Evolutionary conservation across 2,329 filamentous ascomycete species (phyloP).

Genomic region (Ploettnerulaceae sp.): DNA sequence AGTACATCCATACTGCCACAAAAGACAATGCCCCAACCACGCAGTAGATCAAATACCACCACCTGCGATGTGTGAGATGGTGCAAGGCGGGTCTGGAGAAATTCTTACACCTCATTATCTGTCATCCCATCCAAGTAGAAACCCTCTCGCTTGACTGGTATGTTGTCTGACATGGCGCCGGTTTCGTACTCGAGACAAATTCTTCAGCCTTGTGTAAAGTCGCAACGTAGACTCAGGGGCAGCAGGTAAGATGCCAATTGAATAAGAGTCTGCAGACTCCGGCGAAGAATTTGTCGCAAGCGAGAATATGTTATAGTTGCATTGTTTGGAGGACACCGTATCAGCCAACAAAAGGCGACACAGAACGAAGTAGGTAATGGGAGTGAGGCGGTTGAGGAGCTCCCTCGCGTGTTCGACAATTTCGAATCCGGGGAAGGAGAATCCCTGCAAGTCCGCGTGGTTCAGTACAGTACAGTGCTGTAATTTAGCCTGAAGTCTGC

Average conservation of each 20-base stretch:
- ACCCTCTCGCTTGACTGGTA: background rate
- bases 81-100: background rate
- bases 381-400: background rate
- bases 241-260: background rate
- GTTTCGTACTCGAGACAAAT: background rate
- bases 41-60: slow-evolving; percentile 17
- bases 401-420: slow-evolving; percentile 13
- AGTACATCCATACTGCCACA: slow-evolving; percentile 25
- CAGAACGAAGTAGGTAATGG: background rate
- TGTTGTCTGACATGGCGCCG: slow-evolving; percentile 1
- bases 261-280: background rate
- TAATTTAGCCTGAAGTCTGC: slow-evolving; percentile 18
- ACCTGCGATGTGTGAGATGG: slow-evolving; percentile 19
- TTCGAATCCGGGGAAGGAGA: slow-evolving; percentile 23
- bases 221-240: background rate
- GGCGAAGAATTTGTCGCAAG: background rate
- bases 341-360: background rate
- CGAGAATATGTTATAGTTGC: background rate
- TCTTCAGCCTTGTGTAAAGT: slow-evolving; percentile 4
- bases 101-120: slow-evolving; percentile 24
- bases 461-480: too few species aligned
- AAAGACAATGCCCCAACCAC: slow-evolving; percentile 20
- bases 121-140: slow-evolving; percentile 23
- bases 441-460: too few species aligned
- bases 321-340: slow-evolving; percentile 1